Percentiles rank a stretch among this genome's conserved stretches.
Evolutionary conservation across 306 rosid genomes (phyloP).

Genomic region (Lupinus albus): DNA sequence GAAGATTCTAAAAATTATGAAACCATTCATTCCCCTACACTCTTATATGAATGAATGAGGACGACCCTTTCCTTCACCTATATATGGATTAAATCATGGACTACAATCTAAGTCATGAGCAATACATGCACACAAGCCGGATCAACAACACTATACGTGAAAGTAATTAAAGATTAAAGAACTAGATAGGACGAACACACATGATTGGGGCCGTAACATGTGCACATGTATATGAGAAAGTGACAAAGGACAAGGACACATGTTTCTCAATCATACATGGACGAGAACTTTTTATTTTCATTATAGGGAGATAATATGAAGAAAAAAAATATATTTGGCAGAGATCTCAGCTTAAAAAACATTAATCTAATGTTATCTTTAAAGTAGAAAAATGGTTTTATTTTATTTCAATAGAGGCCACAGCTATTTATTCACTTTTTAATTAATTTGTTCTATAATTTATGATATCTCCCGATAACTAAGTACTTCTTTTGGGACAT

Average conservation of each 20-base stretch:
- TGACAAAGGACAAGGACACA: conserved; percentile 52
- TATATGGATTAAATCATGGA: conserved; percentile 46
- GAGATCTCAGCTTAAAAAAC: not conserved
- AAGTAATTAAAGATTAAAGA: conserved; percentile 35
- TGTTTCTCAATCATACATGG: conserved; percentile 44
- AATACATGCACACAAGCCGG: conserved; percentile 12
- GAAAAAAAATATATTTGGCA: not conserved
- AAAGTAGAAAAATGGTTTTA: not conserved
- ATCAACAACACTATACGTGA: conserved; percentile 42
- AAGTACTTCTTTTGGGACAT: too few species aligned
- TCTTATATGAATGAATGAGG: conserved; percentile 32
- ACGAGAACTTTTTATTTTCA: conserved; percentile 23
- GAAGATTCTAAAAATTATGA: conserved; percentile 55
- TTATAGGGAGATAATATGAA: not conserved
- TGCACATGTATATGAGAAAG: conserved; percentile 46
- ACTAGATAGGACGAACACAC: conserved; percentile 51
- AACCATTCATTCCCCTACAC: conserved; percentile 40
- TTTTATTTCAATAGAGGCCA: not conserved
- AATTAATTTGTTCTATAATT: too few species aligned
- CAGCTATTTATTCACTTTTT: not conserved
- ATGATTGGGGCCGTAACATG: conserved; percentile 52
- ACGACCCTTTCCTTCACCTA: conserved; percentile 37
- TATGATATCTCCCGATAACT: too few species aligned
- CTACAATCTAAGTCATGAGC: conserved; percentile 31
- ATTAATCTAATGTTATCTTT: not conserved